Evolutionary conservation across 2,329 filamentous ascomycete species (phyloP).

Genomic region (Fusarium transvaalense): DNA sequence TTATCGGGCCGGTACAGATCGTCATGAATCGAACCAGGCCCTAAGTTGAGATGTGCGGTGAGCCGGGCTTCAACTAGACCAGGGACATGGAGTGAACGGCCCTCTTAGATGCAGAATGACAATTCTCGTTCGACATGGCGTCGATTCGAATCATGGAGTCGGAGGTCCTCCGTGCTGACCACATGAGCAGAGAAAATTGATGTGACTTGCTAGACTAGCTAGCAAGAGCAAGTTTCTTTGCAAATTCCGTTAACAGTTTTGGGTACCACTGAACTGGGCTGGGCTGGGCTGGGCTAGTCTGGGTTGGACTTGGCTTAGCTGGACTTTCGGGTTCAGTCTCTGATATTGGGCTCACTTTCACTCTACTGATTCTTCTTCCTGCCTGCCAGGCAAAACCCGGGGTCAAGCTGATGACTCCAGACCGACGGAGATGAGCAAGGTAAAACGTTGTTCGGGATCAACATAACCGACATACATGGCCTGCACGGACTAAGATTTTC

Average conservation of each 20-base stretch:
- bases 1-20: slow-evolving; percentile 43
- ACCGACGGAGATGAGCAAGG: slow-evolving; percentile 16
- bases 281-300: too few relatives aligned
- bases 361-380: background rate
- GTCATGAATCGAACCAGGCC: slow-evolving; percentile 33
- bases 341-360: background rate
- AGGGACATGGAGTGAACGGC: slow-evolving; percentile 6
- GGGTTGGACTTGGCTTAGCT: too few relatives aligned
- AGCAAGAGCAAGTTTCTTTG: background rate
- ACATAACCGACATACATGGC: slow-evolving; percentile 15
- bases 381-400: slow-evolving; percentile 5
- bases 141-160: slow-evolving; percentile 5
- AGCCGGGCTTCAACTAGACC: slow-evolving; percentile 30
- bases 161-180: slow-evolving; percentile 21
- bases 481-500: slow-evolving; percentile 41
- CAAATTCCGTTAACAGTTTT: slow-evolving; percentile 5
- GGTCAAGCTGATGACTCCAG: slow-evolving; percentile 16
- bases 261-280: slow-evolving; percentile 8
- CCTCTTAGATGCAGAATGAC: background rate
- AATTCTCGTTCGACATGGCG: slow-evolving; percentile 1
- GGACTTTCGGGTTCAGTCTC: background rate
- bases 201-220: background rate
- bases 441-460: slow-evolving; percentile 23
- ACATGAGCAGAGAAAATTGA: slow-evolving; percentile 1
- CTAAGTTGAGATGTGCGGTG: slow-evolving; percentile 44